Percentiles rank a stretch among this genome's conserved stretches.
phyloP scores from a whole-genome alignment of 306 rosid genomes.

The Vigna reflexopilosa region DNA sequence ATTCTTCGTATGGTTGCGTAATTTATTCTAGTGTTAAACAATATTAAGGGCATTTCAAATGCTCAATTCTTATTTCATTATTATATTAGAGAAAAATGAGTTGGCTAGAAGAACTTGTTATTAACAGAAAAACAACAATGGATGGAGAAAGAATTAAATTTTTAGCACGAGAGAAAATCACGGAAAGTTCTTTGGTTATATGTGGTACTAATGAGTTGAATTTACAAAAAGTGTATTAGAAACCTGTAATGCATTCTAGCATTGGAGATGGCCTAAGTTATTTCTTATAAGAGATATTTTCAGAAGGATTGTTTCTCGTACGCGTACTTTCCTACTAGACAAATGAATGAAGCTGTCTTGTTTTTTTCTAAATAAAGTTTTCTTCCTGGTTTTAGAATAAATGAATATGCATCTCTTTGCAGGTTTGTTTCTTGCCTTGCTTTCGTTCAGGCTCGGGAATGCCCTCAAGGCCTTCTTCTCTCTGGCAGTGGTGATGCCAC shows the following conservation, averaged over 20 bases:
- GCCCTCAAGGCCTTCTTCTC: constrained; percentile 68
- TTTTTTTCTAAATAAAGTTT: background rate
- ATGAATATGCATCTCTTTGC: constrained; percentile 42
- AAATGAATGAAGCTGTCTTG: constrained; percentile 30
- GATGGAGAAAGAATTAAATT: too few relatives aligned
- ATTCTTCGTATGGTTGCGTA: background rate
- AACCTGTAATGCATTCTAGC: too few relatives aligned
- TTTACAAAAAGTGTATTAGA: too few relatives aligned
- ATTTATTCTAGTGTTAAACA: background rate
- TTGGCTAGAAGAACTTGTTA: too few relatives aligned
- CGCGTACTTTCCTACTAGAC: background rate
- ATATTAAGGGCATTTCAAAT: background rate
- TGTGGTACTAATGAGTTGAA: too few relatives aligned
- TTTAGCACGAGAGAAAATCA: too few relatives aligned
- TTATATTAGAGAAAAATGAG: too few relatives aligned
- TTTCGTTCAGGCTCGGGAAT: constrained; percentile 63
- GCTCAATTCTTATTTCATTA: too few relatives aligned
- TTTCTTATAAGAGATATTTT: background rate
- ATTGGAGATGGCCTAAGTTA: background rate
- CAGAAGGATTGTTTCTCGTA: background rate
- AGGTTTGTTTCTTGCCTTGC: constrained; percentile 90
- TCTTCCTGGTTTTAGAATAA: background rate
- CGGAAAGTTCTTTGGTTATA: too few relatives aligned
- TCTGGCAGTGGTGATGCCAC: constrained; percentile 98
- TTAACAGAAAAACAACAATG: too few relatives aligned